Evolutionary conservation across 371 early-diverging fungal genomes (phyloP).

Genomic region (Smittium mucronatum): DNA sequence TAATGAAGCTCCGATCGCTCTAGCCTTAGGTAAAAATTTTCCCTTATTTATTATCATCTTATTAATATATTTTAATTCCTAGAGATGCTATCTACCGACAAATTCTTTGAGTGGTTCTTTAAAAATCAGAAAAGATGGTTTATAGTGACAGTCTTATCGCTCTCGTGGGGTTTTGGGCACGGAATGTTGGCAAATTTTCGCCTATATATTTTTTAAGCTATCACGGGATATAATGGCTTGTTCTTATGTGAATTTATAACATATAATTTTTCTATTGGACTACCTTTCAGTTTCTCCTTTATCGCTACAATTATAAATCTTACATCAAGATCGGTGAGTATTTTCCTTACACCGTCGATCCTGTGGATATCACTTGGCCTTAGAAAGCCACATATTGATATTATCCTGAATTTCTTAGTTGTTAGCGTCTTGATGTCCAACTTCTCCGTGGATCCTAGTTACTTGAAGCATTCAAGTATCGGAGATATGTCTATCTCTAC

Average conservation of each 20-base stretch:
- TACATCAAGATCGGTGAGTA: background rate
- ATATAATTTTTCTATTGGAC: background rate
- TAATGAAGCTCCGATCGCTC: constrained; percentile 2
- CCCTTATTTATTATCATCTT: background rate
- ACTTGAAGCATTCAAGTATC: no score
- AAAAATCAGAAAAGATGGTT: background rate
- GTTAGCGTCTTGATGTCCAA: no score
- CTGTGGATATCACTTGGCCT: constrained; percentile 1
- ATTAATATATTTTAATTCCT: background rate
- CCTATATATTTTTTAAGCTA: background rate
- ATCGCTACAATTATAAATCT: background rate
- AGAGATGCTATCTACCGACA: background rate
- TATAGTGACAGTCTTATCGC: background rate
- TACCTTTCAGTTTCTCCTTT: background rate
- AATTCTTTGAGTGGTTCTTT: background rate
- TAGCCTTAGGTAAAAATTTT: background rate
- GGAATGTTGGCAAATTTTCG: no score
- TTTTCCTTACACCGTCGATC: background rate
- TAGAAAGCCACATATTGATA: constrained; percentile 4
- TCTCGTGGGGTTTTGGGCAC: background rate
- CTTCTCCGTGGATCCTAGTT: no score
- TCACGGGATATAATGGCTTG: background rate
- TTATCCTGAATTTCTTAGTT: background rate
- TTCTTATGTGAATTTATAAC: background rate
- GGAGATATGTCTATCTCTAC: no score